Evolutionary conservation across 371 early-diverging fungal species (phyloP).

Genomic region (Actinomortierella ambigua): DNA sequence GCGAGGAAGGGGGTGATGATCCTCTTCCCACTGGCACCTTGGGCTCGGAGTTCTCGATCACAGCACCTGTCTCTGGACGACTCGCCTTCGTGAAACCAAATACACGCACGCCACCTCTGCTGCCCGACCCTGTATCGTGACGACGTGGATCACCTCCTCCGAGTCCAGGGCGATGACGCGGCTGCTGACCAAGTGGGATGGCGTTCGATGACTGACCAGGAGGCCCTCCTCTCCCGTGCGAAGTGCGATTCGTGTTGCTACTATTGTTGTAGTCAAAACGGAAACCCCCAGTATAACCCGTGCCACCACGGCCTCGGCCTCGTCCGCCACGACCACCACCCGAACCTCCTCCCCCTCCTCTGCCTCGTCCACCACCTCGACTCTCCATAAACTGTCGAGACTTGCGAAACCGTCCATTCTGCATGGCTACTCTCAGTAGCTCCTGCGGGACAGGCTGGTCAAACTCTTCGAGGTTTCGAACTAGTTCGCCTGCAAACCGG

Average conservation of each 20-base stretch:
- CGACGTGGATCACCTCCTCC: too few relatives aligned
- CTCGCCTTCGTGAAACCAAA: conserved; percentile 40
- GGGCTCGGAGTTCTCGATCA: neutral
- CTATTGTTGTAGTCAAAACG: neutral
- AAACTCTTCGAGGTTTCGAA: conserved; percentile 74
- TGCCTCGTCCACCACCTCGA: conserved; percentile 48
- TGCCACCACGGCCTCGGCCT: conserved; percentile 44
- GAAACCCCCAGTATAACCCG: conserved; percentile 5
- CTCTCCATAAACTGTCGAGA: conserved; percentile 50
- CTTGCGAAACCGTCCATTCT: conserved; percentile 70
- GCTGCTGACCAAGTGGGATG: too few relatives aligned
- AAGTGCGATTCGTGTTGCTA: neutral
- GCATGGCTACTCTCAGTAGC: conserved; percentile 75
- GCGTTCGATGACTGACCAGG: too few relatives aligned
- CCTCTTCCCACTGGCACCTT: neutral
- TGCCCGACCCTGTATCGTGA: too few relatives aligned
- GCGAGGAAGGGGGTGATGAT: neutral
- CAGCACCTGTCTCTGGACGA: conserved; percentile 34
- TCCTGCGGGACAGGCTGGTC: conserved; percentile 65
- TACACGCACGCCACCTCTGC: conserved; percentile 7
- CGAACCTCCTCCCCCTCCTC: conserved; percentile 53
- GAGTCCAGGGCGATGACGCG: too few relatives aligned
- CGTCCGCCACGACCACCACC: conserved; percentile 54
- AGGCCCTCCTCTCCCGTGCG: too few relatives aligned
- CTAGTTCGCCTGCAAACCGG: conserved; percentile 79